Conservation (phyloP, 768 basidiomycete species). For the Gymnopilus junonius region DNA sequence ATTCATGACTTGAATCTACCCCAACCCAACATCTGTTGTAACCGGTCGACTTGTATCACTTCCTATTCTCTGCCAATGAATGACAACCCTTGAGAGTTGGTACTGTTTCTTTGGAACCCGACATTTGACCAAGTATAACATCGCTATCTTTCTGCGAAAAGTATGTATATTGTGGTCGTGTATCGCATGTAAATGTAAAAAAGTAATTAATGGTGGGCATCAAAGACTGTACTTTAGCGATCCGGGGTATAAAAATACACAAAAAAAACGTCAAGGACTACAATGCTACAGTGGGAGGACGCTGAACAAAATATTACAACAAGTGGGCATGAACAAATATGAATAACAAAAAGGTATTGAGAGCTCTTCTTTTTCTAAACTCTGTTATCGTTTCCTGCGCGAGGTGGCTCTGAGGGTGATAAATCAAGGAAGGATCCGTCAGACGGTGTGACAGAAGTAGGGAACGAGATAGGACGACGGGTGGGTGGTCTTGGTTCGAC, state of each 20-base stretch:
- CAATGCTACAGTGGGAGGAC: conserved; percentile 10
- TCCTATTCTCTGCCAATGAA: too few species aligned
- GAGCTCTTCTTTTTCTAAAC: conserved; percentile 5
- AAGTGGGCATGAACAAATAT: neutral
- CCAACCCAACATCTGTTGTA: neutral
- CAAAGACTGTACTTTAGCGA: neutral
- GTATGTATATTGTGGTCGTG: neutral
- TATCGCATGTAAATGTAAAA: neutral
- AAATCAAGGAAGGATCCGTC: conserved; percentile 30
- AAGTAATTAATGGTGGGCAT: neutral
- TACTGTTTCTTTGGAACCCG: too few species aligned
- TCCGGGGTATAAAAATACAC: conserved; percentile 16
- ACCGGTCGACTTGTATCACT: neutral
- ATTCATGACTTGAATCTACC: neutral
- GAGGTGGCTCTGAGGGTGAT: conserved; percentile 9
- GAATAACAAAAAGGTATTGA: neutral
- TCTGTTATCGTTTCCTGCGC: conserved; percentile 17
- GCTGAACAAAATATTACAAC: neutral
- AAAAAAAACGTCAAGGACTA: conserved; percentile 11
- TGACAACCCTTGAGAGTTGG: too few species aligned
- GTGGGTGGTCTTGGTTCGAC: neutral
- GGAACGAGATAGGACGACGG: conserved; percentile 14
- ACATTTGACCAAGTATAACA: too few species aligned
- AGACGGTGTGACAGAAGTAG: conserved; percentile 19
- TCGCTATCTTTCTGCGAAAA: neutral